phyloP scores from a whole-genome alignment of 768 basidiomycete species.

The Tephrocybe sp. region DNA sequence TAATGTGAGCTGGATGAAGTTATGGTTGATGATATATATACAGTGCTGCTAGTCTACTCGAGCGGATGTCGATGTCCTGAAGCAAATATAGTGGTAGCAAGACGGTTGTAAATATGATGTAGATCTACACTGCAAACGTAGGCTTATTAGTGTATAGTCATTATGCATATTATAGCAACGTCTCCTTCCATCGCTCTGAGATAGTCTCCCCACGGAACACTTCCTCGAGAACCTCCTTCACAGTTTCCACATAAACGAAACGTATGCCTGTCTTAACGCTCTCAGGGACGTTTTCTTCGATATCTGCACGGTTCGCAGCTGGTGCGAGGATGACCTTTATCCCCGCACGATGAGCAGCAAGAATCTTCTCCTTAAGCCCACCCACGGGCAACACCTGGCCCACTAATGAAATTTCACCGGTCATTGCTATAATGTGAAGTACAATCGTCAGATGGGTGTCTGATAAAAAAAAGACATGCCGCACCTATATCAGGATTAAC shows the following conservation, averaged over 20 bases:
- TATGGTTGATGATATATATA: constrained; percentile 16
- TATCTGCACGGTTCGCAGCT: constrained; percentile 87
- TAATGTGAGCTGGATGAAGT: constrained; percentile 8
- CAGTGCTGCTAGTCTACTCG: constrained; percentile 17
- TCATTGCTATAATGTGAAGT: constrained; percentile 71
- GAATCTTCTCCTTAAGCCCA: constrained; percentile 93
- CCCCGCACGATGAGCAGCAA: constrained; percentile 95
- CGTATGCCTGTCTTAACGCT: constrained; percentile 94
- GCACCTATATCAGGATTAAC: constrained; percentile 87
- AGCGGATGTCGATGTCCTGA: constrained; percentile 10
- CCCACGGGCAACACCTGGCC: constrained; percentile 97
- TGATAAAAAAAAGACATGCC: constrained; percentile 23
- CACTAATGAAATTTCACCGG: constrained; percentile 94
- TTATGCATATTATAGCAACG: constrained; percentile 20
- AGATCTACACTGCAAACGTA: not conserved
- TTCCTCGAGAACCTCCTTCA: constrained; percentile 85
- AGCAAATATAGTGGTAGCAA: constrained; percentile 14
- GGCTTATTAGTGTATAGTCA: not conserved
- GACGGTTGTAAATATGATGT: constrained; percentile 4
- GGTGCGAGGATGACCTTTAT: constrained; percentile 92
- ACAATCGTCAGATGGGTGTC: not conserved
- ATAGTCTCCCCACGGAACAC: constrained; percentile 70
- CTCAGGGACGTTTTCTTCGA: constrained; percentile 95
- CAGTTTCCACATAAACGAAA: constrained; percentile 95
- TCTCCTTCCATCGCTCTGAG: constrained; percentile 69